Evolutionary conservation across 345 rosid genomes (phyloP), one percentile per base, ranked within the genome.

Genomic region (Acer campestre): DNA sequence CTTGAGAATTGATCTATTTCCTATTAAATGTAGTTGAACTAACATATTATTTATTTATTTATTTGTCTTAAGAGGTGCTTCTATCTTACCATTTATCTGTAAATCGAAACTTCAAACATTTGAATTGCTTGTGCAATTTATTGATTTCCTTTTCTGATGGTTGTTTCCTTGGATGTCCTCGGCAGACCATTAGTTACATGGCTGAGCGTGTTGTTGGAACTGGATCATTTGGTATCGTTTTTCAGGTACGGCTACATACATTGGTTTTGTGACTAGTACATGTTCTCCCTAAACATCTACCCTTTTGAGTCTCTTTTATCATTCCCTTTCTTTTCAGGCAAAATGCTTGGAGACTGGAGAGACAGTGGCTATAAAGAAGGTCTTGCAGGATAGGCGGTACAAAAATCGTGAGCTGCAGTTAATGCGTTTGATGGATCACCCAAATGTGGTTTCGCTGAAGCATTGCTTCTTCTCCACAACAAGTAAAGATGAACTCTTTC

Each of bases 381-480:
- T 93, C 69, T 81, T 89, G 80, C 96, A 93, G 83, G 98, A 93
- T 67, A 85, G 87, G 64, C 84, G 96, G 46, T 91, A 93, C 61
- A 93, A 91, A 79, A 91, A 88, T 35, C 94, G 98, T 59, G 98
- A 93, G 82, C 75, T 93, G 83, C 94, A 90, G 62, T 70, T 88
- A 69, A 89, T 93, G 98, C 90, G 94, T 18, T 61, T 93, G 77
- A 86, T 93, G 92, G 91, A 91, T 78, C 98, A 93, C n/a, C 91
- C 96, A 7, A 93, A 93, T 85, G 94, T 93, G 75, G 85, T 91
- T 25, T 84, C 92, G 42, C 77, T 93, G 86, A 93, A 90, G 87
- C 96, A 93, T 72, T 91, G 94, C 80, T 93, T 93, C 89, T 93
- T 90, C 83, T 93, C 98, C 17, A 93, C 96, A 9, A 93, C 94